Evolutionary conservation across 1,284 basidiomycete genomes (phyloP), one percentile per base, ranked within the genome.

Genomic region (Puccinia coronata): DNA sequence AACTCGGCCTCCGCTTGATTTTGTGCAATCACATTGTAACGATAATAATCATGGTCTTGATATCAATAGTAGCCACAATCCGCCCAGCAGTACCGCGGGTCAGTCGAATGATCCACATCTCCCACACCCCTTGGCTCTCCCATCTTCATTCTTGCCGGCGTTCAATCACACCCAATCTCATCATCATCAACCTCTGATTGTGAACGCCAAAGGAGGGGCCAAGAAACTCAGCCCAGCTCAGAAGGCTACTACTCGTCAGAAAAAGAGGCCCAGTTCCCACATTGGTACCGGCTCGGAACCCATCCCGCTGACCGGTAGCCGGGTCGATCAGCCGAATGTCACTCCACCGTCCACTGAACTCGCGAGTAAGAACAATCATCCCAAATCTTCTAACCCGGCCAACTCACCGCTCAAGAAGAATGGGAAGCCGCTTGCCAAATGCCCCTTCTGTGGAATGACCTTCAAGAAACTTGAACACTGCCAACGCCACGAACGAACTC

Each of bases 391-490:
- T 53, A 47, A 61, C 49, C 25, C 41, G 31, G 34, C 61, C 41
- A 71, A 79, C 8, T n/a, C 39, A 25, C 28, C 65, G 14, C 28
- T 39, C 25, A 55, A 71, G 43, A 71, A 53, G 39, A 80, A 72
- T 28, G 57, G 41, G 16, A 80, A 80, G 41, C 78, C 78, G 14
- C 57, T 69, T 16, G 78, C 78, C 23, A 49, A 80, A 80, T 80
- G 78, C 53, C 65, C 78, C 0, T 80, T 61, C 49, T 80, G 78
- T 63, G 78, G 78, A 34, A 80, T 80, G 78, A 80, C 69, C 18
- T 80, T 80, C 57, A 80, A 80, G 28, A 80, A 80, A 63, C 59
- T 80, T 20, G 78, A 80, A 72, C 78, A 80, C 69, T 80, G 78
- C 28, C 78, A 80, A 72, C 67, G 78, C 25, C 78, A 80, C 28